phyloP scores from a whole-genome alignment of 1,139 yeast species.

The Pichia sp. region DNA sequence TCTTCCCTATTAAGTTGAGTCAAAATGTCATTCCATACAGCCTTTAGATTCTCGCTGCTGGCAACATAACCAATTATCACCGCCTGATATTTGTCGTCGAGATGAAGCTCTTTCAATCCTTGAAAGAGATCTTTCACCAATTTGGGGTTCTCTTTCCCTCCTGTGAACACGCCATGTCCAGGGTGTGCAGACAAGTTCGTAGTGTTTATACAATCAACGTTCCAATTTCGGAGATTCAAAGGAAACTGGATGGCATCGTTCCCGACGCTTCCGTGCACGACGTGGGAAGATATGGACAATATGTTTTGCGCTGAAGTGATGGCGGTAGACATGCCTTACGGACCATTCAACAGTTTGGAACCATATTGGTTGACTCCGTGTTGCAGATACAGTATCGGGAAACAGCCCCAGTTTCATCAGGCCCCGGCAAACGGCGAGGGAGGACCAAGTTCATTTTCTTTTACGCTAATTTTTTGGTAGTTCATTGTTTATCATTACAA shows the following conservation, averaged over 20 bases:
- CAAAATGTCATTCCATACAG: conserved; percentile 34
- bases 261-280: conserved; percentile 66
- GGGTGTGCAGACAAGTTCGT: conserved; percentile 67
- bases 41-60: conserved; percentile 40
- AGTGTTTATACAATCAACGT: conserved; percentile 60
- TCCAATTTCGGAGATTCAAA: conserved; percentile 60
- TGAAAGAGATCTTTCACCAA: conserved; percentile 31
- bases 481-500: not conserved
- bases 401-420: too few relatives aligned
- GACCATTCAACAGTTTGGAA: not conserved
- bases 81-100: conserved; percentile 42
- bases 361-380: too few relatives aligned
- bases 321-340: too few relatives aligned
- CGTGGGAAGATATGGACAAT: conserved; percentile 56
- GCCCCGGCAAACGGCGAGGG: not conserved
- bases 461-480: not conserved
- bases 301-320: conserved; percentile 20
- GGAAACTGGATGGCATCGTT: conserved; percentile 63
- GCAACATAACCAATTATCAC: conserved; percentile 61
- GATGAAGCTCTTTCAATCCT: conserved; percentile 31
- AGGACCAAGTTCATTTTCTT: too few relatives aligned
- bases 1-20: conserved; percentile 7
- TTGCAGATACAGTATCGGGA: too few relatives aligned
- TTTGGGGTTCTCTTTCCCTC: conserved; percentile 31
- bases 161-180: conserved; percentile 52